Evolutionary conservation across 495 filamentous ascomycete species (phyloP).

Genomic region (Neurospora discreta): DNA sequence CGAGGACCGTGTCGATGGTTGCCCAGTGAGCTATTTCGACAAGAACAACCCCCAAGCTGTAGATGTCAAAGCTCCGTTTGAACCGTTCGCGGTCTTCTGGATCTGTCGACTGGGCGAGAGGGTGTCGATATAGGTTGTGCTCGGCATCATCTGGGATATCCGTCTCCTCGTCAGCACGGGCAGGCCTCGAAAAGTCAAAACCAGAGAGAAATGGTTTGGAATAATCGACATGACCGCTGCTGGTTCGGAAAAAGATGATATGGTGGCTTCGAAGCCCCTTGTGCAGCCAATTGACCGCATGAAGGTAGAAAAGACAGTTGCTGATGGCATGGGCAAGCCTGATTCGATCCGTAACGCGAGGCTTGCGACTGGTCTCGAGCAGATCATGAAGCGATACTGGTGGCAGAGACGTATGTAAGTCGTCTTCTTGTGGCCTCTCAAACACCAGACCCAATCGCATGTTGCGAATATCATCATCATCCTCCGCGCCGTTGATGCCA

Average conservation of each 20-base stretch:
- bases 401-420: conserved; percentile 18
- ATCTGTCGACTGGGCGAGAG: conserved; percentile 29
- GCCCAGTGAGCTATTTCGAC: conserved; percentile 44
- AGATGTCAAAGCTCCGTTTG: conserved; percentile 45
- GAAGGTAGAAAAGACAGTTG: conserved; percentile 33
- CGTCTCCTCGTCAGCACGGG: conserved; percentile 37
- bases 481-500: conserved; percentile 7
- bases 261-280: conserved; percentile 47
- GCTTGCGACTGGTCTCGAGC: conserved; percentile 15
- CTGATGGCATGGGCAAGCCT: conserved; percentile 28
- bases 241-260: conserved; percentile 39
- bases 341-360: conserved; percentile 24
- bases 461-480: conserved; percentile 24
- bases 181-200: conserved; percentile 46
- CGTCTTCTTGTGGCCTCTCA: conserved; percentile 20
- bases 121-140: conserved; percentile 41
- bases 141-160: conserved; percentile 35
- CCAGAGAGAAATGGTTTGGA: conserved; percentile 36
- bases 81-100: conserved; percentile 24
- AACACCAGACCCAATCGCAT: conserved; percentile 27
- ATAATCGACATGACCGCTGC: conserved; percentile 17
- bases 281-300: conserved; percentile 51
- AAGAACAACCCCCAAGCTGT: conserved; percentile 42
- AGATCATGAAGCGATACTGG: conserved; percentile 26
- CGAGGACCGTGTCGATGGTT: conserved; percentile 36